A percentile compares a stretch with the other conserved stretches of the same genome.
Conservation (phyloP, 2,329 filamentous ascomycete genomes). For the Neoarthrinium moseri region DNA sequence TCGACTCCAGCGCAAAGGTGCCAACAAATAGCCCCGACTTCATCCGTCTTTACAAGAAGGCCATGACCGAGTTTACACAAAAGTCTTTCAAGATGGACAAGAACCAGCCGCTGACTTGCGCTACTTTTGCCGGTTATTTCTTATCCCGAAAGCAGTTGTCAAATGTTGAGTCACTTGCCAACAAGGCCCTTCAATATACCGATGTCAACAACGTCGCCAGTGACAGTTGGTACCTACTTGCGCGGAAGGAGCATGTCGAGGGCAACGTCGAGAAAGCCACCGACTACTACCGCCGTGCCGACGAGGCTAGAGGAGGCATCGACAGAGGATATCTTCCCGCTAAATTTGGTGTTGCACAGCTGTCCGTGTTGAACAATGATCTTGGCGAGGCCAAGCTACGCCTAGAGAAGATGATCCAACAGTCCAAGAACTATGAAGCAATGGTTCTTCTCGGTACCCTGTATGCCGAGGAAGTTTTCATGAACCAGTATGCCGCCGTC, state of each 20-base stretch:
- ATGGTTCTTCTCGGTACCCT: conserved; percentile 90
- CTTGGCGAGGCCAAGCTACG: conserved; percentile 89
- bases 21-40: conserved; percentile 84
- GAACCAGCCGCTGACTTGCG: conserved; percentile 83
- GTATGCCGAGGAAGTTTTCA: conserved; percentile 92
- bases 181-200: conserved; percentile 92
- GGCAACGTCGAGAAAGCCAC: conserved; percentile 72
- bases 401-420: conserved; percentile 90
- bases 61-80: conserved; percentile 92
- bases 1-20: conserved; percentile 81
- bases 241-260: conserved; percentile 84
- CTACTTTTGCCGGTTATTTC: conserved; percentile 89
- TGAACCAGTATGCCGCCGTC: conserved; percentile 65
- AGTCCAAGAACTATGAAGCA: conserved; percentile 79
- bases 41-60: conserved; percentile 80
- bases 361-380: conserved; percentile 81
- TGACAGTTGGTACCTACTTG: conserved; percentile 95
- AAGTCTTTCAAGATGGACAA: conserved; percentile 93
- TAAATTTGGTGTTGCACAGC: conserved; percentile 90
- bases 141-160: conserved; percentile 76
- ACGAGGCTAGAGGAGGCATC: conserved; percentile 87
- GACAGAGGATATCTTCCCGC: conserved; percentile 90
- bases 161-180: conserved; percentile 82
- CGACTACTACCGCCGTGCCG: conserved; percentile 86
- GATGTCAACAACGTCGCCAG: conserved; percentile 96